Evolutionary conservation across 2,329 filamentous ascomycete genomes (phyloP), one percentile per base, ranked within the genome.

Genomic region (Aplosporella prunicola): DNA sequence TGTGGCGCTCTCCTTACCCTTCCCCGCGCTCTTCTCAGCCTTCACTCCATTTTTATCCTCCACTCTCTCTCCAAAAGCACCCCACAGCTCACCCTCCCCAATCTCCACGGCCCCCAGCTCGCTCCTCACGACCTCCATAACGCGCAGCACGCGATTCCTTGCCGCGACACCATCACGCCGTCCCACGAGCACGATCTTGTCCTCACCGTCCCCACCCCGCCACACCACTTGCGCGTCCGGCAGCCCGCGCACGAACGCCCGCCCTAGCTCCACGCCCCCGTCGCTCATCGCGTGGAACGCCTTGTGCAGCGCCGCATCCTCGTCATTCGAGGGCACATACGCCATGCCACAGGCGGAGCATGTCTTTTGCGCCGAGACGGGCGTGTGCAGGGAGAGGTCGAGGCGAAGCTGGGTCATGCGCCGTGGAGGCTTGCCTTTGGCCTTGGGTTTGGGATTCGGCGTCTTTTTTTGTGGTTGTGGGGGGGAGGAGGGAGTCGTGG

Each of bases 261-360:
- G 76, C 13, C 71, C 69, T 23, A 80, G 62, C 45, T 79, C 73
- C 14, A 80, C 68, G 2, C 78, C 78, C 16, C 71, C 69, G 3
- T 68, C 61, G 46, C 76, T 73, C 58, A 74, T 71, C 23, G 71
- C 69, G 51, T 81, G 78, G 46, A 75, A 81, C 44, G 74, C 76
- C 45, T 71, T 71, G 51, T 82, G 78, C 37, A 81, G 50, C 5
- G 67, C 68, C n/a, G 66, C 62, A 47, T 82, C 78, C 48, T 79
- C 75, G 5, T 63, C 57, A 33, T 72, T 71, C 0, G 76, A 78
- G 4, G 75, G 71, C 22, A 76, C 67, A 47, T 80, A 82, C 36
- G 78, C 73, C 78, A 82, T 82, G 1, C 74, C 72, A 47, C 78
- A 82, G 3, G 61, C 63, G 24, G 63, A 61, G 56, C 78, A 82